These are phyloP conservation scores for Lecanosticta acicola DNA, from an alignment of 2,329 filamentous ascomycete species.

Conservation along the genomic window DNA sequence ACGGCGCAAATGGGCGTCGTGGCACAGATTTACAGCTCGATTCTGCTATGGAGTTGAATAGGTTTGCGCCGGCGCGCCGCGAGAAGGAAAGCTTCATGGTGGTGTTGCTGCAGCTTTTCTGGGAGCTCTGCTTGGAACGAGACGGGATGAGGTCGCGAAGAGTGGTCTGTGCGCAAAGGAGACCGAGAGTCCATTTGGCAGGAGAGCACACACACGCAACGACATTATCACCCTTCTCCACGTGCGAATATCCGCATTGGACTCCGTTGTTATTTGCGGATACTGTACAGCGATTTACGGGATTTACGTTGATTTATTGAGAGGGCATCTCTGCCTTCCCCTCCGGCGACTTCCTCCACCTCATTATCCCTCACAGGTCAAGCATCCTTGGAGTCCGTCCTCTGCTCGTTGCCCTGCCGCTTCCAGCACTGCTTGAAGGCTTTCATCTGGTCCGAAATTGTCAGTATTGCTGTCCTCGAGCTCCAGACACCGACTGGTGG, in stretches of 20 bases:
- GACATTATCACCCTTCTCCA: no score
- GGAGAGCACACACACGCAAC: no score
- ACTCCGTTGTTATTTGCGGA: no score
- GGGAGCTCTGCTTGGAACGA: conserved; percentile 3
- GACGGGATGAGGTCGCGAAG: not conserved
- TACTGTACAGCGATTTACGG: no score
- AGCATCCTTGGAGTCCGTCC: conserved; percentile 70
- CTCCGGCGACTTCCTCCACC: not conserved
- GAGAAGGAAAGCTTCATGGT: conserved; percentile 19
- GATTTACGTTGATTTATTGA: not conserved
- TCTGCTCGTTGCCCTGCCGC: conserved; percentile 73
- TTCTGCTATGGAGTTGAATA: conserved; percentile 18
- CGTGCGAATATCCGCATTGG: no score
- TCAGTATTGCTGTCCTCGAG: conserved; percentile 16
- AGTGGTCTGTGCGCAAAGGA: not conserved
- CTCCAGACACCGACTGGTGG: no score
- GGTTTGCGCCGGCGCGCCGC: conserved; percentile 19
- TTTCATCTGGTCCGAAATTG: conserved; percentile 63
- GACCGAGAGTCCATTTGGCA: not conserved
- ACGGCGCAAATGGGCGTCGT: conserved; percentile 4
- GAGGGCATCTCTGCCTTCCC: not conserved
- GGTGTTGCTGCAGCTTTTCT: not conserved
- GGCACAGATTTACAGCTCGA: conserved; percentile 10
- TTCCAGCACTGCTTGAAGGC: conserved; percentile 89
- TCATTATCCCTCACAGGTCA: conserved; percentile 29